Percentiles rank a stretch among this genome's conserved stretches.
Evolutionary conservation across 352 stramenopile species (phyloP).

Genomic region (Blastocystis sp.): DNA sequence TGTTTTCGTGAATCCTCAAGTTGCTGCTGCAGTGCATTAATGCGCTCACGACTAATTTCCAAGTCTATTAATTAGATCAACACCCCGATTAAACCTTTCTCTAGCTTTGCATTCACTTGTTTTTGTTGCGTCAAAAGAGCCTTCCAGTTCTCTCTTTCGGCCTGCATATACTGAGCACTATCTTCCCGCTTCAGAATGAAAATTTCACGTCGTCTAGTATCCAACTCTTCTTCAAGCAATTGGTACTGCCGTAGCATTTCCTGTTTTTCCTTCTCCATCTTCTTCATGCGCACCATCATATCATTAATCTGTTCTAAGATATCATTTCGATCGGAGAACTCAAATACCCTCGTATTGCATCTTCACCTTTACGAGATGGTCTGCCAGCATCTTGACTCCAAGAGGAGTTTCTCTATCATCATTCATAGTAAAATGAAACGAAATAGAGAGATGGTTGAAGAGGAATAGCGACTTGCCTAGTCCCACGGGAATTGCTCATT

Average conservation of each 20-base stretch:
- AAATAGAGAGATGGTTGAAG: not conserved
- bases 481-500: not conserved
- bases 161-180: constrained; percentile 23
- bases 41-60: constrained; percentile 13
- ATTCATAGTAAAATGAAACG: constrained; percentile 1
- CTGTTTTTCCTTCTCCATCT: constrained; percentile 54
- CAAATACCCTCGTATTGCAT: constrained; percentile 51
- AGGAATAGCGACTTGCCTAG: not conserved
- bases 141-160: constrained; percentile 60
- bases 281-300: constrained; percentile 34
- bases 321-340: not conserved
- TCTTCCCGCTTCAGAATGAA: constrained; percentile 48
- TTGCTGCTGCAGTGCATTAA: constrained; percentile 21
- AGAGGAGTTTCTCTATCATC: constrained; percentile 24
- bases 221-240: constrained; percentile 42
- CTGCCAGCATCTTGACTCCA: constrained; percentile 61
- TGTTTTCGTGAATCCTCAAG: not conserved
- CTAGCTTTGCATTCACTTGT: constrained; percentile 31
- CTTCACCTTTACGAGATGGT: constrained; percentile 62
- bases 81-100: constrained; percentile 6
- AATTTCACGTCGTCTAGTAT: constrained; percentile 31
- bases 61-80: not conserved
- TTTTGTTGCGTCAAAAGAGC: constrained; percentile 40
- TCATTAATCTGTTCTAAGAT: constrained; percentile 53
- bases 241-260: constrained; percentile 12